Base-by-base conservation (phyloP, 1,139 yeast species). In the Meyerozyma guilliermondii region DNA sequence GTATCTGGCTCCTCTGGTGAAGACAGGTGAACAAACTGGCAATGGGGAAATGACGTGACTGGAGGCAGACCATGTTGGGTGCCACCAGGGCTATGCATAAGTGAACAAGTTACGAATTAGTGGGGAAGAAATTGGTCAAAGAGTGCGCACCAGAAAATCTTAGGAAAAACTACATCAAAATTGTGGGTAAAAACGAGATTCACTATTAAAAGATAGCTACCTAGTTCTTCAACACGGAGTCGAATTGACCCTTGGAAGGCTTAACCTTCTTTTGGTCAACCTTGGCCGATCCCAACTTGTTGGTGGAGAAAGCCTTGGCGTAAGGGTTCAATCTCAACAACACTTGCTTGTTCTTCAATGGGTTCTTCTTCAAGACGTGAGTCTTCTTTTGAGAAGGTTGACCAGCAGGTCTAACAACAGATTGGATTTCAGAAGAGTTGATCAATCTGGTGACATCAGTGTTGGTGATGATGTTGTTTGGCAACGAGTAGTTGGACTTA, bases 281-380 rank as follows among this genome's bases (percentile, higher is more conserved):
- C 84, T 87, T 87, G 70, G 76, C 76, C 60, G 91, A 83, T 65
- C 95, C 96, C 62, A 85, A 78, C 78, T 87, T 87, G 79, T 88
- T 85, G 71, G 87, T 88, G 64, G 96, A 68, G 78, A 81, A 89
- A 63, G 92, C 95, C 86, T 88, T 88, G 66, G 98, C 98, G 84
- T 92, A 92, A 60, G 99, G 99, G 96, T 92, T 94, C 75, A 92
- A 86, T 82, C 97, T 88, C 74, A 89, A 84, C 71, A 89, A 78
- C 65, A 89, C 94, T 80, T 88, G 96, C 84, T 89, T 91, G 97
- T 94, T 92, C 92, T 88, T 92, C 74, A 92, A 89, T 78, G 99
- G 98, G 94, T 92, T 92, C 92, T 88, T 91, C 97, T 92, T 92
- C 76, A 83, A 85, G 71, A 87, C 95, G 81, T 86, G 88, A 59